Base-by-base conservation (phyloP, 192 early-diverging fungal species). In the Gamsiella multidivaricata region DNA sequence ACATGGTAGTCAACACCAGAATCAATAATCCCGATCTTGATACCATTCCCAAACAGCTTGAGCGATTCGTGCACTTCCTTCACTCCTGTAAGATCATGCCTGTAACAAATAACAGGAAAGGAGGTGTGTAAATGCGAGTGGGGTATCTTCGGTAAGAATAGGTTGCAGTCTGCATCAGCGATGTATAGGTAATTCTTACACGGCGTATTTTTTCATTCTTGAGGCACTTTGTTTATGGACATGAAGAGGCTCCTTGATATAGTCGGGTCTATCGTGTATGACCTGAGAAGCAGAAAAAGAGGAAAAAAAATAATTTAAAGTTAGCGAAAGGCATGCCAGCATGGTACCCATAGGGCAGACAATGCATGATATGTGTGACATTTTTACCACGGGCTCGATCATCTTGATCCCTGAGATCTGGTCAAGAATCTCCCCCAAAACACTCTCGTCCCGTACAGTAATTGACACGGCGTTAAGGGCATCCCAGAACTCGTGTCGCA, bases 11-110 rank as follows among this genome's bases (percentile, higher is more conserved):
- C 73, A 36, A 76, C 65, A 22, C 91, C 91, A 18, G 82, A 86
- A 75, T 92, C 91, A 33, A 92, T 61, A 41, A 92, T 83, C 34
- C 88, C 90, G 37, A 92, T 83, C 71, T 81, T 81, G 33, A 81
- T 61, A 4, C 71, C 71, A 22, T 79, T 79, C 8, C 73, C 61
- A 65, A 67, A 72, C 3, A 69, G 67, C 53, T 72, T 72, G 32
- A 83, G 49, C 25, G 69, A 65, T 31, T 81, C 42, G 29, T 81
- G 80, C 5, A 70, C 78, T 14, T 60, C 47, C 42, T 62, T 61
- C 25, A 87, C 76, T 8, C 85, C 85, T 14, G 83, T 87, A 15
- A 65, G 15, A 14, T 79, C 65, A 65, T 87, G 86, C 28, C 74
- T 78, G 42, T 43, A 32, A 45, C 3, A 37, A 39, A 39, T n/a